phyloP scores from a whole-genome alignment of 192 early-diverging fungal genomes.

The Rhizophagus clarus region DNA sequence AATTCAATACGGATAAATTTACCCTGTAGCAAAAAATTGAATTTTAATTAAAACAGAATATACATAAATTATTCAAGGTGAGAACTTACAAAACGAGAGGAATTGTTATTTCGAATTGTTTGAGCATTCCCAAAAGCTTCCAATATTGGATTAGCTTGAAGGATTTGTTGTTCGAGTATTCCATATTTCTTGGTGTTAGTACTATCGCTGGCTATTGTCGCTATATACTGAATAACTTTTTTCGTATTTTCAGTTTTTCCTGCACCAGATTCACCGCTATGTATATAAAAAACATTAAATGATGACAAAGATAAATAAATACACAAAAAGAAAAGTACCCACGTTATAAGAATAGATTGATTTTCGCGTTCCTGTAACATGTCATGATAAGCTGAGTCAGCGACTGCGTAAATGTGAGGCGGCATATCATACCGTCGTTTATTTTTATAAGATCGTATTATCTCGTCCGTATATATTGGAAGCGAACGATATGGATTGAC shows the following conservation, averaged over 20 bases:
- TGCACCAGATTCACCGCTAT: constrained; percentile 95
- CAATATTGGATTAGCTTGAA: constrained; percentile 96
- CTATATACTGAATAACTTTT: constrained; percentile 97
- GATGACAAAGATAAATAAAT: not conserved
- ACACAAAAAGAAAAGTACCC: constrained; percentile 34
- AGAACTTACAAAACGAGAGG: constrained; percentile 86
- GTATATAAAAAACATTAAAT: not conserved
- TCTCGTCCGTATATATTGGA: constrained; percentile 85
- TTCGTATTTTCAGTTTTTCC: constrained; percentile 99
- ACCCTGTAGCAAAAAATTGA: constrained; percentile 49
- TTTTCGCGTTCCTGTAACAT: constrained; percentile 94
- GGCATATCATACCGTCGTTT: constrained; percentile 74
- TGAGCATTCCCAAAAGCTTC: constrained; percentile 99
- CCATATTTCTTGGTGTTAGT: constrained; percentile 44
- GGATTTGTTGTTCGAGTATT: constrained; percentile 86
- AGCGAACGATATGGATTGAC: constrained; percentile 96
- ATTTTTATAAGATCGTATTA: constrained; percentile 68
- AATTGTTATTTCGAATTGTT: constrained; percentile 98
- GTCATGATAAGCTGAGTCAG: constrained; percentile 92
- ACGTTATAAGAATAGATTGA: constrained; percentile 98
- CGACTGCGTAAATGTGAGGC: constrained; percentile 92
- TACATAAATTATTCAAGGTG: not conserved
- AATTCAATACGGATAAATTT: constrained; percentile 99
- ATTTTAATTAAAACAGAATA: not conserved
- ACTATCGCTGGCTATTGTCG: constrained; percentile 78